Percentiles rank a stretch among this genome's conserved stretches.
phyloP scores from a whole-genome alignment of 768 basidiomycete species.

The Leccinum pellstonianum region DNA sequence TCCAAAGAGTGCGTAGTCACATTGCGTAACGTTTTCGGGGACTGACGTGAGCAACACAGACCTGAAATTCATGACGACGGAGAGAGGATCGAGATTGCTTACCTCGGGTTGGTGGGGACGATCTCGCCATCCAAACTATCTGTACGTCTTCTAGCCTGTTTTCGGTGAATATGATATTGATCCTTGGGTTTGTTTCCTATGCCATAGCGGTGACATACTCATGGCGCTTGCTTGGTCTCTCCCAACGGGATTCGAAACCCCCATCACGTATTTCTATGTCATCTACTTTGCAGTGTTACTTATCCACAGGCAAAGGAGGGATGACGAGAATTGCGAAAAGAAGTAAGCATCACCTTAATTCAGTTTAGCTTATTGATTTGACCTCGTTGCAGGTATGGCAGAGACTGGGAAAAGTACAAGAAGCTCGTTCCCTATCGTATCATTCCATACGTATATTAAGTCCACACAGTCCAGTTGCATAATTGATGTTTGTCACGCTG shows the following conservation, averaged over 20 bases:
- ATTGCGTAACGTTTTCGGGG: not conserved
- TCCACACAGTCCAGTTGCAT: not conserved
- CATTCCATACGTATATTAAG: slow-evolving; percentile 76
- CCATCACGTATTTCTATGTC: slow-evolving; percentile 95
- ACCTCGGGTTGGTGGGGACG: slow-evolving; percentile 98
- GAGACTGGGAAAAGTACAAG: slow-evolving; percentile 92
- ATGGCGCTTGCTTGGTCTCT: slow-evolving; percentile 94
- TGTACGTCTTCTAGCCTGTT: slow-evolving; percentile 43
- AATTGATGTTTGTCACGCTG: not conserved
- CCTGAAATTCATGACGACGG: slow-evolving; percentile 74
- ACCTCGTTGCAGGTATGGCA: slow-evolving; percentile 64
- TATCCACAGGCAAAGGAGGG: slow-evolving; percentile 84
- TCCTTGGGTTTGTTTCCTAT: not conserved
- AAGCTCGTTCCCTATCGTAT: slow-evolving; percentile 83
- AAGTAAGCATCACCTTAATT: slow-evolving; percentile 57
- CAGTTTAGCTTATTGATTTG: not conserved
- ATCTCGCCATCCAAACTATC: slow-evolving; percentile 90
- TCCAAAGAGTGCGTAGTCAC: slow-evolving; percentile 70
- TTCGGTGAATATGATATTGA: not conserved
- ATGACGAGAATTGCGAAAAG: slow-evolving; percentile 86
- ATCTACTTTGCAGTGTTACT: slow-evolving; percentile 87
- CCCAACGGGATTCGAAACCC: slow-evolving; percentile 87
- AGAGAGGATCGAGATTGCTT: slow-evolving; percentile 84
- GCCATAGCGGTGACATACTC: slow-evolving; percentile 71
- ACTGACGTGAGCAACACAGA: slow-evolving; percentile 44